phyloP scores from a whole-genome alignment of 345 rosid genomes.

The Murraya koenigii region DNA sequence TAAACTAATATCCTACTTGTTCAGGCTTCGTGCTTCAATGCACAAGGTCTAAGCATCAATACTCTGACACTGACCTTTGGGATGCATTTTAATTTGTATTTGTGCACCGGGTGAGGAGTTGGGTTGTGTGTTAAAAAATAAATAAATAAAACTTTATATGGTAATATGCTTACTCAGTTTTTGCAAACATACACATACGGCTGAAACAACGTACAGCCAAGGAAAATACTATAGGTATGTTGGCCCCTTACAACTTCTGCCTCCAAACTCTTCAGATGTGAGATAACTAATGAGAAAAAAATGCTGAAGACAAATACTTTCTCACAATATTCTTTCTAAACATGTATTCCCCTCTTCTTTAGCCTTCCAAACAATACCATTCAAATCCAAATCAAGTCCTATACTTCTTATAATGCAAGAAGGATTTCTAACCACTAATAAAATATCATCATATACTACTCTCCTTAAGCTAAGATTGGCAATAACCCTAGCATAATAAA shows the following conservation, averaged over 20 bases:
- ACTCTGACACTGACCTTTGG: neutral
- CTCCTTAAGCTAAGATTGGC: neutral
- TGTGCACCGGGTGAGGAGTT: neutral
- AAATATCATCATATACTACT: neutral
- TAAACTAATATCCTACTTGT: neutral
- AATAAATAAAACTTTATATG: neutral
- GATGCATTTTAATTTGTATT: neutral
- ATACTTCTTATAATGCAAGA: neutral
- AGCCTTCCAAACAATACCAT: neutral
- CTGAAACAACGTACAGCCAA: neutral
- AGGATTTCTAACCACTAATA: neutral
- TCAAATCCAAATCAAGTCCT: neutral
- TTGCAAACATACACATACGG: neutral
- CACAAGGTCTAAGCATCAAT: neutral
- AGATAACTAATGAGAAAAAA: neutral
- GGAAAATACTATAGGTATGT: neutral
- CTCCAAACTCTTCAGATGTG: neutral
- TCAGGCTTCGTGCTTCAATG: neutral
- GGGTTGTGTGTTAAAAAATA: neutral
- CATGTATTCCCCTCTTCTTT: neutral
- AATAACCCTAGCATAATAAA: neutral
- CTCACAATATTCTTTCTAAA: neutral
- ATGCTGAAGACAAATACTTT: neutral
- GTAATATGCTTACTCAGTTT: neutral
- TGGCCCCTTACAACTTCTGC: neutral